Evolutionary conservation across 176 grass and related monocot species (phyloP), one percentile per base, ranked within the genome.

Genomic region (Cenchrus fungigraminus): DNA sequence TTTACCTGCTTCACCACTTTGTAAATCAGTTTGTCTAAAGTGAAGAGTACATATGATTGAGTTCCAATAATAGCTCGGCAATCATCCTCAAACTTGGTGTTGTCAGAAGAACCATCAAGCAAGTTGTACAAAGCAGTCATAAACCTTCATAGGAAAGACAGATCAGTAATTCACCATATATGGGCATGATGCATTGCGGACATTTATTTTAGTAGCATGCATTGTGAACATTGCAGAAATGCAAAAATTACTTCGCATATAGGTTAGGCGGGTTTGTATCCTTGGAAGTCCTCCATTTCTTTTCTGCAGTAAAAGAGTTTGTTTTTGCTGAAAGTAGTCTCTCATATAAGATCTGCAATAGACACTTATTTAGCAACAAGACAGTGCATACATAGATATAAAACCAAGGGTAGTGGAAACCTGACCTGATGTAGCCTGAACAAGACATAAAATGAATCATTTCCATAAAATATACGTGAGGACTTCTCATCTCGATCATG

Each of bases 31-130:
- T 99, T 99, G 82, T 99, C 97, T 59, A 99, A 89, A 78, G 97
- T 99, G 73, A 99, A 99, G 31, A 99, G 86, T 71, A 99, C 93
- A 91, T 99, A 99, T 56, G 97, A 99, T 52, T 99, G 93, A 82
- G 97, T 99, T 28, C 97, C 97, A 82, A 99, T 99, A 71, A 94
- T 96, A 64, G 91, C 86, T 80, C 97, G 94, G 44, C 97, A 99
- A 28, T 99, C 97, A 84, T 99, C 97, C 87, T 99, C 97, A 91
- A 99, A 99, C 77, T 96, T 99, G 9, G 97, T 92, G 86, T 99
- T 96, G 83, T 99, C 97, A 56, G 97, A 85, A 82, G 97, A 94
- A 59, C 97, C 97, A 89, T 99, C 97, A 61, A 99, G 91, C 69
- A 99, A 90, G 88, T 92, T 94, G 66, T 92, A 99, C 13, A 99